A percentile compares a stretch with the other conserved stretches of the same genome.
phyloP scores from a whole-genome alignment of 495 filamentous ascomycete species.

The Xylaria castorea region DNA sequence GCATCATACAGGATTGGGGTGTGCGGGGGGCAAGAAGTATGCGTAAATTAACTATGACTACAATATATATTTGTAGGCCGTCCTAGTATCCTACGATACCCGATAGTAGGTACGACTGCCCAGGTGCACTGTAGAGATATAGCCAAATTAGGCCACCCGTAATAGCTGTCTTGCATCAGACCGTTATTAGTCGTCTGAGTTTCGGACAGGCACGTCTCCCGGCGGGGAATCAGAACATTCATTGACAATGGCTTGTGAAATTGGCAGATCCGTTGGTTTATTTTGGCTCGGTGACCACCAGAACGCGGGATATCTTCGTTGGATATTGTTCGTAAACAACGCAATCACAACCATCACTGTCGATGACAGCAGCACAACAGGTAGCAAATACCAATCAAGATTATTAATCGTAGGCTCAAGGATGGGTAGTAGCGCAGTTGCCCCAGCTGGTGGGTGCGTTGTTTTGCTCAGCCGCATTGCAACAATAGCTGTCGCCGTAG shows the following conservation, averaged over 20 bases:
- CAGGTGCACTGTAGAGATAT: no score
- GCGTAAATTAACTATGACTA: no score
- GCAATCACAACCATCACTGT: neutral
- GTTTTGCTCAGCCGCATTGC: neutral
- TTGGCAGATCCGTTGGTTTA: neutral
- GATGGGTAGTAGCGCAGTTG: neutral
- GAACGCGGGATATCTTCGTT: neutral
- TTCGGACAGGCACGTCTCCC: neutral
- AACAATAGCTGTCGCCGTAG: neutral
- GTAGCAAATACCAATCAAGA: neutral
- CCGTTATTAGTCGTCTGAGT: neutral
- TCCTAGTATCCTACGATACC: no score
- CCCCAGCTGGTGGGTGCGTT: neutral
- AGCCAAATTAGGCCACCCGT: no score
- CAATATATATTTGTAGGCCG: no score
- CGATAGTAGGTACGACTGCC: no score
- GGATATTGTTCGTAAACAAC: neutral
- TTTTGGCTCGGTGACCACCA: neutral
- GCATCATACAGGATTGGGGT: no score
- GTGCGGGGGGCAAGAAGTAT: no score
- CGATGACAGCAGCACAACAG: neutral
- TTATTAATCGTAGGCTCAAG: neutral
- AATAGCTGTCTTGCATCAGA: neutral
- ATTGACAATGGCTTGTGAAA: neutral
- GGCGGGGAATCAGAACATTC: neutral